These are phyloP conservation scores for Antitrichia curtipendula DNA, from an alignment of 225 moss, liverwort and hornwort genomes.

Conservation along the genomic window DNA sequence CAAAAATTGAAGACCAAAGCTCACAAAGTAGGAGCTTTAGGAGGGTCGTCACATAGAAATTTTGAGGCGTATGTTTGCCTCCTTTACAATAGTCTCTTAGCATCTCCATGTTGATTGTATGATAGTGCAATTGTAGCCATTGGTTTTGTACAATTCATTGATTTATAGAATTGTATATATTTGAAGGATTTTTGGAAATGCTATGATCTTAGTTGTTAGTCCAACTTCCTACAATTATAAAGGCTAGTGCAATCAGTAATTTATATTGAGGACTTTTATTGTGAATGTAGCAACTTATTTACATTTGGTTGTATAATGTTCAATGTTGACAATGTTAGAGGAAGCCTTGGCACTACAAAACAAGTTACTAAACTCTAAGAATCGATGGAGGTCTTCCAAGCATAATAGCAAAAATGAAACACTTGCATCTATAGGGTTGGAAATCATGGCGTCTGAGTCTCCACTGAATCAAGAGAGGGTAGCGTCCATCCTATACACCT, in stretches of 20 bases:
- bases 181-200: background rate
- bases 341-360: too few species aligned
- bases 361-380: too few species aligned
- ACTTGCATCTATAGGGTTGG: background rate
- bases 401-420: too few species aligned
- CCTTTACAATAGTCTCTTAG: background rate
- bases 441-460: background rate
- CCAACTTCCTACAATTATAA: accelerated
- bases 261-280: background rate
- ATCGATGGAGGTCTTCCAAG: too few species aligned
- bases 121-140: accelerated
- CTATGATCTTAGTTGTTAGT: background rate
- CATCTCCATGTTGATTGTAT: background rate
- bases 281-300: background rate
- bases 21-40: background rate
- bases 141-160: background rate
- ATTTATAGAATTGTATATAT: background rate
- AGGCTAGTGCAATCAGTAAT: background rate
- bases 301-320: too few species aligned
- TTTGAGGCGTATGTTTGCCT: background rate
- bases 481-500: background rate
- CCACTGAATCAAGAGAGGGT: background rate
- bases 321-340: too few species aligned
- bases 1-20: background rate
- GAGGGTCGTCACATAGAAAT: background rate